Base-by-base conservation (phyloP, 208 protist genomes). In the Acanthamoeba lenticulata region DNA sequence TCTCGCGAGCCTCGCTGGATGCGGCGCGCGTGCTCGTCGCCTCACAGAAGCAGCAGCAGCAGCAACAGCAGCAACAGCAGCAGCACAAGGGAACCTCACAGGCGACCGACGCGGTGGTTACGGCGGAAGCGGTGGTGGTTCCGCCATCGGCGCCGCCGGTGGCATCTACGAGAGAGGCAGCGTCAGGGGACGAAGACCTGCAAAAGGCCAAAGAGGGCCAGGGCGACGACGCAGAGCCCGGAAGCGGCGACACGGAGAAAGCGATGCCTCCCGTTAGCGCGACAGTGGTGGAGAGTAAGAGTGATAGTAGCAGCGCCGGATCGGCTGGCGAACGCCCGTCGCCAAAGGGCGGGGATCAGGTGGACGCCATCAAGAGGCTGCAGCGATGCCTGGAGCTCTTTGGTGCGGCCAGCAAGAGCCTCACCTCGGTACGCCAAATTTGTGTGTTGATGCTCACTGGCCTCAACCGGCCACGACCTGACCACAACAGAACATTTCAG, bases 201-300 rank as follows among this genome's bases (percentile, higher is more conserved):
- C 72, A 83, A 19, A 83, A 83, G 72, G 72, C 72, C 72, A 83
- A 83, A 19, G 72, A 83, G 42, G 72, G 72, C 36, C 72, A 83
- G 72, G 72, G 72, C 72, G 72, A 83, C 27, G 21, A 27, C 34
- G 42, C 42, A 5, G 72, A 83, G 29, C 36, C 24, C 6, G 72
- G 42, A 52, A 83, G 42, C 29, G 72, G 72, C 3, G 72, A 83
- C 36, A 52, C 72, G 36, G 40, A 44, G 72, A 62, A 62, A 27
- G 55, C 55, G 55, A 21, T 62, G 49, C 24, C 7, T 27, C 29
- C 52, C 55, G 32, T 19, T 6, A 15, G 65, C 34, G 34, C 11
- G n/a, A n/a, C n/a, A n/a, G n/a, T n/a, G n/a, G n/a, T n/a, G n/a
- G n/a, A n/a, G n/a, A n/a, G n/a, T n/a, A n/a, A n/a, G n/a, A n/a